Evolutionary conservation across 345 rosid species (phyloP).

Genomic region (Citrus trifoliata): DNA sequence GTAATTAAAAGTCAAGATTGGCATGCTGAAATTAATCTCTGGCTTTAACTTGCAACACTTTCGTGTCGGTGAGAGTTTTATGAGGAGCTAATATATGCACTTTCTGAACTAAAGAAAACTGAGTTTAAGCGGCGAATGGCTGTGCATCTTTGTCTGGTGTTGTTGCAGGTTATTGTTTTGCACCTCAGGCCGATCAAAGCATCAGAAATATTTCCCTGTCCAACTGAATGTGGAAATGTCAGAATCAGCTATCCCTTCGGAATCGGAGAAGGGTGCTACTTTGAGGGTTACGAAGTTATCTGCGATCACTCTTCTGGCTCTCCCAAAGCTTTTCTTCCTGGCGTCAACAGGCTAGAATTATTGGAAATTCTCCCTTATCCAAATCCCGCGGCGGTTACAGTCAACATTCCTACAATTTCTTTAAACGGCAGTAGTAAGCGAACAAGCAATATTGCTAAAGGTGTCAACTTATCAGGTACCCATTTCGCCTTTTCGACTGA

Average conservation of each 20-base stretch:
- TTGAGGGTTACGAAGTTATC: background rate
- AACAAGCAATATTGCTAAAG: background rate
- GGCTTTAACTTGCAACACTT: background rate
- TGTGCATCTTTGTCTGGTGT: background rate
- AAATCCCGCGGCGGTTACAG: rapidly evolving
- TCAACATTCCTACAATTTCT: background rate
- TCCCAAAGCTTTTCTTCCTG: background rate
- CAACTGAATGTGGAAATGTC: background rate
- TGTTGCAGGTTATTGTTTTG: background rate
- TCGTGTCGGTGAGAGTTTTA: too few species aligned
- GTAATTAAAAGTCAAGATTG: background rate
- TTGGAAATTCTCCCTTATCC: rapidly evolving
- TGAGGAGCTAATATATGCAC: too few species aligned
- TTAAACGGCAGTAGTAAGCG: background rate
- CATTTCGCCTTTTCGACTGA: background rate
- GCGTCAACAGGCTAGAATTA: background rate
- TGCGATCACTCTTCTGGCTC: background rate
- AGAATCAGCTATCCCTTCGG: background rate
- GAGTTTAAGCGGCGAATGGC: background rate
- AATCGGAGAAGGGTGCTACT: background rate
- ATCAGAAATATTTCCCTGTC: background rate
- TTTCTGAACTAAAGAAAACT: background rate
- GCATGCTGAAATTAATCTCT: background rate
- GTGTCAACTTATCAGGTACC: background rate
- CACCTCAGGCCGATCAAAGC: background rate